Evolutionary conservation across 768 basidiomycete genomes (phyloP).

Genomic region (Dentipellis fragilis): DNA sequence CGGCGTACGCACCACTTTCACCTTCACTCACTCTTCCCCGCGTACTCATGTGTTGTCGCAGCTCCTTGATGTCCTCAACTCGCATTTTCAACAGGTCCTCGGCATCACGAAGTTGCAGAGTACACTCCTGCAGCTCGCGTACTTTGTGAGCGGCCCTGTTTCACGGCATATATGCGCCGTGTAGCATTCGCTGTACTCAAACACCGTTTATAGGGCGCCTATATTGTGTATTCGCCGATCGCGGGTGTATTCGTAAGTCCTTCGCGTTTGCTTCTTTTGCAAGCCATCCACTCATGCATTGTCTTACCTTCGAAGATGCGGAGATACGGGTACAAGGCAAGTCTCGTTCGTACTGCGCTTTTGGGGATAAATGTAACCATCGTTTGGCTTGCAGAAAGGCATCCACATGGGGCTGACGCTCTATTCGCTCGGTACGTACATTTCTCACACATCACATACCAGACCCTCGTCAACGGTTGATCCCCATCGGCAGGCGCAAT

Average conservation of each 20-base stretch:
- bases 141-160: conserved; percentile 37
- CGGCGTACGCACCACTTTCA: conserved; percentile 32
- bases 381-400: conserved; percentile 30
- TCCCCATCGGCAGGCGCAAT: conserved; percentile 40
- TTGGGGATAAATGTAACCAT: not conserved
- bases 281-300: conserved; percentile 1
- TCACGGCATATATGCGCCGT: not conserved
- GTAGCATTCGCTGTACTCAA: not conserved
- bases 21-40: conserved; percentile 12
- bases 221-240: conserved; percentile 48
- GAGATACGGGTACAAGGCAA: conserved; percentile 54
- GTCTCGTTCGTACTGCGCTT: not conserved
- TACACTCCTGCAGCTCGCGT: conserved; percentile 65
- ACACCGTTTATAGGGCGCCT: conserved; percentile 37
- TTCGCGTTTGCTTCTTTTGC: not conserved
- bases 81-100: conserved; percentile 67
- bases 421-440: conserved; percentile 40
- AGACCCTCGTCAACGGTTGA: conserved; percentile 8
- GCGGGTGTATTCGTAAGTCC: conserved; percentile 45
- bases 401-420: conserved; percentile 52
- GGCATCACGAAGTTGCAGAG: conserved; percentile 60
- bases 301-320: conserved; percentile 33
- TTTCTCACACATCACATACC: conserved; percentile 13
- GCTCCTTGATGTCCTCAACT: conserved; percentile 60
- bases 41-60: conserved; percentile 17